Evolutionary conservation across 805 yeast species (phyloP).

Genomic region (Saccharomycopsis sp.): DNA sequence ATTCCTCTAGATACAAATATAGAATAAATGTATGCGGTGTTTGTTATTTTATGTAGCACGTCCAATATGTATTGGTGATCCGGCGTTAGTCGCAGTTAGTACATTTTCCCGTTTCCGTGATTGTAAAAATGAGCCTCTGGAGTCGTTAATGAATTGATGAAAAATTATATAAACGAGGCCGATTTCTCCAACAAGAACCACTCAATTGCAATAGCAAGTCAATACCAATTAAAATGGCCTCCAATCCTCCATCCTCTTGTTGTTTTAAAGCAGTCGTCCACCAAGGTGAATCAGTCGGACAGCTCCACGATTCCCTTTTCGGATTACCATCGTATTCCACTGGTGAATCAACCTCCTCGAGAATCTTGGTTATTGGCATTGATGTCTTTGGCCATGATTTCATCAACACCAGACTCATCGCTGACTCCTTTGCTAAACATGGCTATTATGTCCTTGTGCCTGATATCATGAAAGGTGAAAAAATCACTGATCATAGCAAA

Average conservation of each 20-base stretch:
- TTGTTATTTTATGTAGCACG: too few species aligned
- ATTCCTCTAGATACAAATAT: too few species aligned
- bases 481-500: conserved; percentile 42
- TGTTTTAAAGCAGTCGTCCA: conserved; percentile 6
- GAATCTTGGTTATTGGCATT: conserved; percentile 53
- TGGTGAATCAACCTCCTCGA: conserved; percentile 35
- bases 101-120: too few species aligned
- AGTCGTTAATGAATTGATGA: too few species aligned
- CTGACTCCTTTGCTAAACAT: conserved; percentile 53
- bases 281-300: conserved; percentile 4
- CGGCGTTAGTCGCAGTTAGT: too few species aligned
- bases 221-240: not conserved
- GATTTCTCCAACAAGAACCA: not conserved
- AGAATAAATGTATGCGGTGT: too few species aligned
- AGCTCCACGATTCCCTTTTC: not conserved
- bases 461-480: conserved; percentile 35
- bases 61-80: too few species aligned
- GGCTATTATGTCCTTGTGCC: conserved; percentile 67
- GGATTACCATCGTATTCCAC: conserved; percentile 34
- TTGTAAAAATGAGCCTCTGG: too few species aligned
- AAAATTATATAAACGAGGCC: not conserved
- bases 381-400: conserved; percentile 61
- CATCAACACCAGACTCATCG: conserved; percentile 52
- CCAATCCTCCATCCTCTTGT: not conserved
- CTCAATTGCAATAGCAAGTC: not conserved